Percentiles rank a stretch among this genome's conserved stretches.
Conservation (phyloP, 2,329 filamentous ascomycete genomes). For the Thielaviopsis musarum region DNA sequence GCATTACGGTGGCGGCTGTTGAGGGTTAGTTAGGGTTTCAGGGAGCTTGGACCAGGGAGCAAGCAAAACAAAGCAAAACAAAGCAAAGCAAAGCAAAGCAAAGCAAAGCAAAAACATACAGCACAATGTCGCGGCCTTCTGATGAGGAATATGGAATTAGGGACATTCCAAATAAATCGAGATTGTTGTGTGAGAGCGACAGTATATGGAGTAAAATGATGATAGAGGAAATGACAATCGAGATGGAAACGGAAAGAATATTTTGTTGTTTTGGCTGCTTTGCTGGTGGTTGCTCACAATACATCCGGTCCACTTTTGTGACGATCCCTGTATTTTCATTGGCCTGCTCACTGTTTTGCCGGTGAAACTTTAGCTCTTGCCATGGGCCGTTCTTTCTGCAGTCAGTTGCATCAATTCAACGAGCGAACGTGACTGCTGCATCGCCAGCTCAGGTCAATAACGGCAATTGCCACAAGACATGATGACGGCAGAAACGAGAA, state of each 20-base stretch:
- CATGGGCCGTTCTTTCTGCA: too few relatives aligned
- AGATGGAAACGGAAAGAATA: too few relatives aligned
- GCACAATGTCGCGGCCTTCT: conserved; percentile 61
- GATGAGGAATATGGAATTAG: conserved; percentile 59
- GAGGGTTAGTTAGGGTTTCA: not conserved
- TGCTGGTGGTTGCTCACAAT: too few relatives aligned
- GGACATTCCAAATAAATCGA: conserved; percentile 29
- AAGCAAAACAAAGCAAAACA: not conserved
- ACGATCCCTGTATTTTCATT: too few relatives aligned
- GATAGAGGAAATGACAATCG: not conserved
- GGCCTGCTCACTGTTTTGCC: too few relatives aligned
- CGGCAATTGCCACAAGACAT: not conserved
- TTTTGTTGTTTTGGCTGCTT: too few relatives aligned
- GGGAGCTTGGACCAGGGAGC: not conserved
- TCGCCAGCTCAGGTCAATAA: not conserved
- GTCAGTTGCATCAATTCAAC: too few relatives aligned
- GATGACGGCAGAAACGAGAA: not conserved
- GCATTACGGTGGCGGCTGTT: conserved; percentile 77
- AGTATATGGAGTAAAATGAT: not conserved
- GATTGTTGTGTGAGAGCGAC: too few relatives aligned
- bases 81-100: too few relatives aligned
- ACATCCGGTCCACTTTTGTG: too few relatives aligned
- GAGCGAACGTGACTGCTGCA: not conserved
- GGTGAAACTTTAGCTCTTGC: too few relatives aligned
- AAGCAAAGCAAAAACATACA: conserved; percentile 54